A percentile compares a stretch with the other conserved stretches of the same genome.
Conservation (phyloP, 1,284 basidiomycete genomes). For the Ceratobasidium sp. region DNA sequence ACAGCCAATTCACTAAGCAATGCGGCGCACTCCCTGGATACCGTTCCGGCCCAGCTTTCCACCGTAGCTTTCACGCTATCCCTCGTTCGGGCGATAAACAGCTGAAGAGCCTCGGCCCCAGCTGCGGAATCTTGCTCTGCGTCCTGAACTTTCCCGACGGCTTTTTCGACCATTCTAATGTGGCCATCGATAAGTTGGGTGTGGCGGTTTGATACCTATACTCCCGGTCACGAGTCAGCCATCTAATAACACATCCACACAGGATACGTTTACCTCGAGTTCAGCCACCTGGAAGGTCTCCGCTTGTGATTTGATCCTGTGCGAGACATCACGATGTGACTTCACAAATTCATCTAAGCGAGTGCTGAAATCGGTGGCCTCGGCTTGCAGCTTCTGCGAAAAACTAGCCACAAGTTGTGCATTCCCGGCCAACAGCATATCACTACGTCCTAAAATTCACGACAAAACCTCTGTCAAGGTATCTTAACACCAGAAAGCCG, state of each 20-base stretch:
- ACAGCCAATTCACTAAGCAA: slow-evolving; percentile 65
- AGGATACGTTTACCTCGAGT: slow-evolving; percentile 58
- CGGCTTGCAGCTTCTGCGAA: slow-evolving; percentile 68
- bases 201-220: slow-evolving; percentile 63
- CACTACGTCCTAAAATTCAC: slow-evolving; percentile 75
- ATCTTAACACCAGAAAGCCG: not conserved
- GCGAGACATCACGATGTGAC: slow-evolving; percentile 66
- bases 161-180: slow-evolving; percentile 68
- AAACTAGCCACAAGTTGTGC: slow-evolving; percentile 73
- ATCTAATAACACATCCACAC: slow-evolving; percentile 44
- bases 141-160: slow-evolving; percentile 69
- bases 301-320: slow-evolving; percentile 69
- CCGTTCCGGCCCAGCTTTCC: slow-evolving; percentile 66
- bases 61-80: slow-evolving; percentile 69
- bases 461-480: not conserved
- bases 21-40: slow-evolving; percentile 65
- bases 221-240: slow-evolving; percentile 48
- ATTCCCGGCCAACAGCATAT: slow-evolving; percentile 75
- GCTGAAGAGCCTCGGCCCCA: slow-evolving; percentile 65
- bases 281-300: slow-evolving; percentile 71
- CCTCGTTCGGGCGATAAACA: slow-evolving; percentile 66
- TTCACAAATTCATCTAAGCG: slow-evolving; percentile 75
- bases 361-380: slow-evolving; percentile 67
- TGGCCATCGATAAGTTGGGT: slow-evolving; percentile 73
- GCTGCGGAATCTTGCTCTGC: slow-evolving; percentile 70